Base-by-base conservation (phyloP, 2,329 filamentous ascomycete genomes). In the Graphiopsis chlorocephala region DNA sequence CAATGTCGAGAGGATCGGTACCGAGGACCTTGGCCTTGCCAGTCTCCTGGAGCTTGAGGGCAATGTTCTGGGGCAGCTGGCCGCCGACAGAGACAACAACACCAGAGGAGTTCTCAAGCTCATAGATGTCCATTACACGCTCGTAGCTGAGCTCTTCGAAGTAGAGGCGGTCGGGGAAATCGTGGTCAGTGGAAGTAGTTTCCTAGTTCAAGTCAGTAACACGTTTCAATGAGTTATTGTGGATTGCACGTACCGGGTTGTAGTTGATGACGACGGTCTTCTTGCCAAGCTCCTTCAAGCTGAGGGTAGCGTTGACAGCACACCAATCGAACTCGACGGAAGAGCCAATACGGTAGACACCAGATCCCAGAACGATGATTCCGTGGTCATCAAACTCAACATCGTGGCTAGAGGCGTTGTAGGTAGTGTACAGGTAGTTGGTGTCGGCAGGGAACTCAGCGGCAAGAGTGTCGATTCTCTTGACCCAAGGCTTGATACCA, bases 311-410 rank as follows among this genome's bases (percentile, higher is more conserved):
- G 74, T 93, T 95, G 67, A 97, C 93, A 68, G 93, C 93, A 77
- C 94, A 98, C 94, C 94, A 98, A 80, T 99, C 94, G 76, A 99
- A 99, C 80, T 99, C 95, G 61, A 99, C 95, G 7, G 93, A 97
- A 81, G 90, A 94, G 74, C 95, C 95, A 76, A 98, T 99, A 76
- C 95, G 88, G 85, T 99, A 99, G 25, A 98, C 95, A 80, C 95
- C 95, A 75, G 90, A 94, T 66, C 95, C 95, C 15, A 99, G 87
- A 65, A 98, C 90, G 64, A 99, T 81, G 53, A 89, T 91, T 68
- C 94, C 93, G 71, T 96, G 90, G 76, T 98, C 94, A 70, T 97
- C 90, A 70, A 99, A 98, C 15, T 87, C 90, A 57, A 98, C 91
- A 78, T 98, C 95, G 80, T 98, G 94, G 17, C 91, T 89, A 17